phyloP scores from a whole-genome alignment of 1,284 basidiomycete species.

The Omphalotus olearius region DNA sequence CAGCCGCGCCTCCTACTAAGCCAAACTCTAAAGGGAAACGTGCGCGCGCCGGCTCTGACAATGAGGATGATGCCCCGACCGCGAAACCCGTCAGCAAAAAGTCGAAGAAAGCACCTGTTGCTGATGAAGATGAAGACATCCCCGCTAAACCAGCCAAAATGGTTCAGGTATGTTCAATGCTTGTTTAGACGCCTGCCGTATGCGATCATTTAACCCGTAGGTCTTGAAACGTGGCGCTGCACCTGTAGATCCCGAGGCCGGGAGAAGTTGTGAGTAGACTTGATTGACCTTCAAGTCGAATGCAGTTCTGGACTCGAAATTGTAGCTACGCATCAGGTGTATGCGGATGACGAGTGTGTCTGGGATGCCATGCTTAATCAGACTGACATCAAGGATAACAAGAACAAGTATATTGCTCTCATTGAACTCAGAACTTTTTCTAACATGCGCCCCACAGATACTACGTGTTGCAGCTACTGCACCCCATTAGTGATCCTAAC shows the following conservation, averaged over 20 bases:
- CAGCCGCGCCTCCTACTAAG: constrained; percentile 11
- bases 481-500: constrained; percentile 39
- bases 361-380: constrained; percentile 74
- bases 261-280: constrained; percentile 40
- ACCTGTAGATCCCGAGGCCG: constrained; percentile 51
- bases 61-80: constrained; percentile 16
- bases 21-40: constrained; percentile 14
- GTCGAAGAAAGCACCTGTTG: constrained; percentile 25
- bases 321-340: constrained; percentile 55
- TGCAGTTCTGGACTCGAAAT: constrained; percentile 1
- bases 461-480: constrained; percentile 61
- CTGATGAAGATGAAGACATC: constrained; percentile 15
- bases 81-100: constrained; percentile 32
- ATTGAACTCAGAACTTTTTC: background rate
- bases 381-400: constrained; percentile 56
- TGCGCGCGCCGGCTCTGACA: constrained; percentile 14
- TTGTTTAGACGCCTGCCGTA: constrained; percentile 3
- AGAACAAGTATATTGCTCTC: constrained; percentile 47
- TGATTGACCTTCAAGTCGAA: background rate
- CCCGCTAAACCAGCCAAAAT: constrained; percentile 31
- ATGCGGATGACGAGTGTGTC: constrained; percentile 39
- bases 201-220: background rate
- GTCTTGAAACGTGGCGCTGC: constrained; percentile 56
- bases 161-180: constrained; percentile 22
- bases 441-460: constrained; percentile 34